phyloP scores from a whole-genome alignment of 371 early-diverging fungal genomes.

The Funneliformis caledonium region DNA sequence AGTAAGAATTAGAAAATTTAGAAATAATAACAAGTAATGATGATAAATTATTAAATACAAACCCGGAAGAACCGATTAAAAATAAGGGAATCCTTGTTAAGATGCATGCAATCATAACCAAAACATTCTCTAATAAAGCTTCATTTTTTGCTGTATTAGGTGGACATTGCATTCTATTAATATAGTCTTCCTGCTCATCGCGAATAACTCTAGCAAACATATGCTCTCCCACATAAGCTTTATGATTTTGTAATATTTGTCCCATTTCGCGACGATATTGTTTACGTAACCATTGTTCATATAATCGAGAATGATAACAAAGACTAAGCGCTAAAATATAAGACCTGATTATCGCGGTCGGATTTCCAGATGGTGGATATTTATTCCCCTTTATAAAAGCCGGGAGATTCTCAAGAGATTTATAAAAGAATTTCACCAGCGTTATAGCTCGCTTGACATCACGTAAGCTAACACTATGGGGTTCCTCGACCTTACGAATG shows the following conservation, averaged over 20 bases:
- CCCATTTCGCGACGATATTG: conserved; percentile 35
- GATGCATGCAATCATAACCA: conserved; percentile 34
- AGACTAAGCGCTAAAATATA: conserved; percentile 36
- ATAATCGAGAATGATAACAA: conserved; percentile 37
- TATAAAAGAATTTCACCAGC: conserved; percentile 21
- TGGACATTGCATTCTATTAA: conserved; percentile 38
- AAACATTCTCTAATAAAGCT: conserved; percentile 40
- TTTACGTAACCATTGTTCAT: neutral
- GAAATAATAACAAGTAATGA: neutral
- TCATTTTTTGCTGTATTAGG: conserved; percentile 36
- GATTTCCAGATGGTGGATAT: neutral
- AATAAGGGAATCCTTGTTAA: conserved; percentile 40
- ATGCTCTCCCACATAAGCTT: neutral
- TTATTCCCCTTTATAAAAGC: neutral
- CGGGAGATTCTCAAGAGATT: conserved; percentile 15
- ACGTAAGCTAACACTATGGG: conserved; percentile 40
- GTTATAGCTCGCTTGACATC: conserved; percentile 38
- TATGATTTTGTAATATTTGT: conserved; percentile 14
- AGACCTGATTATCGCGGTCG: neutral
- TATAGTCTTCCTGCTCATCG: conserved; percentile 40
- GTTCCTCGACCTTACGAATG: conserved; percentile 36
- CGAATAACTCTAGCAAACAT: conserved; percentile 8
- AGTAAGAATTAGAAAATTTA: neutral
- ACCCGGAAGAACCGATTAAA: conserved; percentile 39
- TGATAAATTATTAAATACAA: neutral